These are phyloP conservation scores for Mucor saturninus DNA, from an alignment of 371 early-diverging fungal species.

Conservation along the genomic window DNA sequence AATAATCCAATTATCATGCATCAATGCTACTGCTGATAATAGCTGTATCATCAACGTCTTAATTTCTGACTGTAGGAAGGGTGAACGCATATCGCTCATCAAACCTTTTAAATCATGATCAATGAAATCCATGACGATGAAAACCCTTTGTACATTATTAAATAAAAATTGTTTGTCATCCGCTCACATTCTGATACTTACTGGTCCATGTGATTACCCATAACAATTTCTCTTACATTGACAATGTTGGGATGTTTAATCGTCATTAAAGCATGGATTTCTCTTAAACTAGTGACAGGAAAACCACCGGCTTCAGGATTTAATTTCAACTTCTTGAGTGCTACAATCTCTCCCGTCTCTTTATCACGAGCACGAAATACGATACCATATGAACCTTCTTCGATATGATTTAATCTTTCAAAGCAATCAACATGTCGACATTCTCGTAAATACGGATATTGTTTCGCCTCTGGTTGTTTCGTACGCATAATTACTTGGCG, in stretches of 20 bases:
- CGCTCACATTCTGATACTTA: conserved; percentile 35
- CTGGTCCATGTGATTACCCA: conserved; percentile 79
- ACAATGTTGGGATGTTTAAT: conserved; percentile 95
- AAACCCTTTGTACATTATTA: conserved; percentile 64
- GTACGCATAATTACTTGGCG: conserved; percentile 15
- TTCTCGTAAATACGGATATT: conserved; percentile 34
- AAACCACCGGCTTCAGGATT: conserved; percentile 96
- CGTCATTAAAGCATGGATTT: conserved; percentile 87
- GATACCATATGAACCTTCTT: conserved; percentile 99
- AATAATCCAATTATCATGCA: conserved; percentile 96
- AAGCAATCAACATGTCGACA: conserved; percentile 87
- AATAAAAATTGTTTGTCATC: background rate
- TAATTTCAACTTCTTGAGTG: conserved; percentile 97
- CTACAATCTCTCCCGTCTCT: conserved; percentile 92
- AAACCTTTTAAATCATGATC: conserved; percentile 94
- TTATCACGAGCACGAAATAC: conserved; percentile 97
- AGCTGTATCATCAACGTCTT: conserved; percentile 93
- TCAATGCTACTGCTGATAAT: conserved; percentile 80
- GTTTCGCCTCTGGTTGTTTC: conserved; percentile 13
- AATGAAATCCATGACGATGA: conserved; percentile 97
- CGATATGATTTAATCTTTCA: conserved; percentile 94
- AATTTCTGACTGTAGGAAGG: conserved; percentile 88
- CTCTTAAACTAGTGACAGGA: conserved; percentile 91
- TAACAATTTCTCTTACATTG: conserved; percentile 91
- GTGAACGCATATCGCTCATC: conserved; percentile 82